Evolutionary conservation across 2,329 filamentous ascomycete species (phyloP).

Genomic region (Alternaria sp.): DNA sequence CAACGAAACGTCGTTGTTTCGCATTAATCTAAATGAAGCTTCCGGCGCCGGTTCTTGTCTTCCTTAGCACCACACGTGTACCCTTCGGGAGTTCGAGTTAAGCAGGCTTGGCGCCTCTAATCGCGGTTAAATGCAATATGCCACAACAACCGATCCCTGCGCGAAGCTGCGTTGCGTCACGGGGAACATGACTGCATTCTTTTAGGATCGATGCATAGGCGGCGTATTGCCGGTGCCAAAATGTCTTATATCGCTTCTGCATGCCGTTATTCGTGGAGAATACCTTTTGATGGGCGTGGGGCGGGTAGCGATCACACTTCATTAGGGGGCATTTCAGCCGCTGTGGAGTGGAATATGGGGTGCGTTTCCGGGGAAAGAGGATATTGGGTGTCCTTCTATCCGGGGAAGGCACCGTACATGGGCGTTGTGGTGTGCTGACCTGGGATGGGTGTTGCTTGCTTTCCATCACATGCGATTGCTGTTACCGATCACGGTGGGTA

Average conservation of each 20-base stretch:
- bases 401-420: not conserved
- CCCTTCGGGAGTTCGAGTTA: not conserved
- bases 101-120: not conserved
- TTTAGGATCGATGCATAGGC: not conserved
- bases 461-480: not conserved
- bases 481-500: not conserved
- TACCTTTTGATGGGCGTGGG: not conserved
- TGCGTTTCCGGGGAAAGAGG: not conserved
- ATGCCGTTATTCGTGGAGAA: constrained; percentile 4
- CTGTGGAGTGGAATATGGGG: not conserved
- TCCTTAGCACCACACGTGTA: constrained; percentile 1
- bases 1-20: not conserved
- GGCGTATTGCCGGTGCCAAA: constrained; percentile 2
- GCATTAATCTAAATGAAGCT: constrained; percentile 27
- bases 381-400: not conserved
- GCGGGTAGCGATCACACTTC: not conserved
- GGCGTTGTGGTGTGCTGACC: not conserved
- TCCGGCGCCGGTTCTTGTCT: constrained; percentile 23
- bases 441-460: not conserved
- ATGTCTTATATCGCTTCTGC: not conserved
- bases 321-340: not conserved
- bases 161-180: not conserved
- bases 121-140: constrained; percentile 7
- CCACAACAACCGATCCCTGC: constrained; percentile 8
- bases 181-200: not conserved